phyloP scores from a whole-genome alignment of 2,329 filamentous ascomycete species.

The Myriosclerotinia curreyana region DNA sequence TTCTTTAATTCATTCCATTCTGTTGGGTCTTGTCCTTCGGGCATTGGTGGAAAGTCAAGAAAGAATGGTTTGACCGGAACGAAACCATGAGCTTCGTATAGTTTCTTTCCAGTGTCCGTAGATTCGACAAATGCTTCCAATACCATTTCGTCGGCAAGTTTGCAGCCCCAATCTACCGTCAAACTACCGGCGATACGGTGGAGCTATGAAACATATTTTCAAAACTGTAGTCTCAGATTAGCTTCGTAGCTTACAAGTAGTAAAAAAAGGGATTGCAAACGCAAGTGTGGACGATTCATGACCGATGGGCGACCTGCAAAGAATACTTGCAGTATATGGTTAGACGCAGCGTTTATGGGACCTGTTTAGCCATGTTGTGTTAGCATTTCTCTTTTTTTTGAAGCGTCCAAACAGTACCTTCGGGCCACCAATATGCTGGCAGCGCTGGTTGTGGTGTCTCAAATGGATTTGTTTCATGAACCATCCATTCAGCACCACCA shows the following conservation, averaged over 20 bases:
- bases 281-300: slow-evolving; percentile 8
- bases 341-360: neutral
- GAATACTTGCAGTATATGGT: neutral
- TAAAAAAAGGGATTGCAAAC: neutral
- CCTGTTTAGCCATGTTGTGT: slow-evolving; percentile 2
- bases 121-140: slow-evolving; percentile 10
- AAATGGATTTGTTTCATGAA: neutral
- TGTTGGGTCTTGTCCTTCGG: neutral
- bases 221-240: neutral
- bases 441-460: neutral
- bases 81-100: slow-evolving; percentile 4
- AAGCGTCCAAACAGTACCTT: neutral
- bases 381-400: too few species aligned
- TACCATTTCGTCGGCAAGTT: slow-evolving; percentile 11
- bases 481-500: neutral
- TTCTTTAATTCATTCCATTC: neutral
- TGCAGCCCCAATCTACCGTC: slow-evolving; percentile 5
- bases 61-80: neutral
- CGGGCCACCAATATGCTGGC: slow-evolving; percentile 1
- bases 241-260: neutral
- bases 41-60: neutral
- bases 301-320: slow-evolving; percentile 2
- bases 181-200: neutral
- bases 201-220: neutral
- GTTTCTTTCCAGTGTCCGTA: neutral